phyloP scores from a whole-genome alignment of 441 rosid species.

The Gossypium schwendimanii region DNA sequence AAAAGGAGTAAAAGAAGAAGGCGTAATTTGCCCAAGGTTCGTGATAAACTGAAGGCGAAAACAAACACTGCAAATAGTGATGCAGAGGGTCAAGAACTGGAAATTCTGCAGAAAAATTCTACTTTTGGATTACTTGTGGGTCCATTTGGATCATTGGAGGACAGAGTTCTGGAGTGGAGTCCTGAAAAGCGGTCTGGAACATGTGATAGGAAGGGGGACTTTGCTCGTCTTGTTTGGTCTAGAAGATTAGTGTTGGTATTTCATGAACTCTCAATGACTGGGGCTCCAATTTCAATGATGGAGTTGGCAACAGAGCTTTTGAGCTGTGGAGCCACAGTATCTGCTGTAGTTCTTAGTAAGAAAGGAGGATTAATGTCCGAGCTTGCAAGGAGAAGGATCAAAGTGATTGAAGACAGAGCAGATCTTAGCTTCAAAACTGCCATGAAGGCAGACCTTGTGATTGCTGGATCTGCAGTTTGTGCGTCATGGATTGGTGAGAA shows the following conservation, averaged over 20 bases:
- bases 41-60: conserved; percentile 33
- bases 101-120: conserved; percentile 57
- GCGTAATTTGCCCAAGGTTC: conserved; percentile 39
- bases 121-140: conserved; percentile 76
- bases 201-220: conserved; percentile 82
- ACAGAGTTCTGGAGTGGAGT: conserved; percentile 75
- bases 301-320: conserved; percentile 91
- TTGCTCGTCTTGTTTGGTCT: conserved; percentile 92
- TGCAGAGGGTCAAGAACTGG: conserved; percentile 47
- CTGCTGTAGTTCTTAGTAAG: conserved; percentile 86
- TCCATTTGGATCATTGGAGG: conserved; percentile 77
- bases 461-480: conserved; percentile 98
- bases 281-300: conserved; percentile 96
- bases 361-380: conserved; percentile 88
- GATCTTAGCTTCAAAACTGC: conserved; percentile 88
- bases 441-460: conserved; percentile 89
- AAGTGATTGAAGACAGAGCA: conserved; percentile 84
- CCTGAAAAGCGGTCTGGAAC: conserved; percentile 87
- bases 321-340: conserved; percentile 97
- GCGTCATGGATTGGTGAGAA: conserved; percentile 87
- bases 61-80: conserved; percentile 31
- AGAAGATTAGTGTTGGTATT: conserved; percentile 80
- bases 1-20: conserved; percentile 40
- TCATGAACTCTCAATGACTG: conserved; percentile 97
- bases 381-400: conserved; percentile 78